phyloP scores from a whole-genome alignment of 805 yeast genomes.

The Lipomyces orientalis region DNA sequence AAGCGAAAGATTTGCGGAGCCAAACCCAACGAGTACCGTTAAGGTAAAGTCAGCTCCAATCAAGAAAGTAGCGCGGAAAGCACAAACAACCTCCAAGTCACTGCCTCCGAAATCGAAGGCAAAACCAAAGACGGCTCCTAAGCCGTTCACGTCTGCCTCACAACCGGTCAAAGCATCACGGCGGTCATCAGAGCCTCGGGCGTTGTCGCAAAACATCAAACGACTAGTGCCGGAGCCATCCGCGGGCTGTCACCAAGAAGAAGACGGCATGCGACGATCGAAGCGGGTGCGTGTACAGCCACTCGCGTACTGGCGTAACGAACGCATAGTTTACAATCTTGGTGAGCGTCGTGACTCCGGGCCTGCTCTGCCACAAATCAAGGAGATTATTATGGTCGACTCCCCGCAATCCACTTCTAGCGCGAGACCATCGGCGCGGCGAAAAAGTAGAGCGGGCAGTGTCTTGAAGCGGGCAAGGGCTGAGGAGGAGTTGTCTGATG shows the following conservation, averaged over 20 bases:
- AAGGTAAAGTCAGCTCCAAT: neutral
- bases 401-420: constrained; percentile 28
- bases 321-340: constrained; percentile 64
- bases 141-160: neutral
- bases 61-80: neutral
- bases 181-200: neutral
- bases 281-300: constrained; percentile 70
- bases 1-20: constrained; percentile 14
- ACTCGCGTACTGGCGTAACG: constrained; percentile 84
- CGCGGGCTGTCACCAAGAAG: constrained; percentile 3
- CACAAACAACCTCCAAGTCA: neutral
- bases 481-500: constrained; percentile 15
- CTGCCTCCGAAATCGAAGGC: neutral
- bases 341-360: constrained; percentile 35
- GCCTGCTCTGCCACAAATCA: constrained; percentile 40
- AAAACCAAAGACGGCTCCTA: neutral
- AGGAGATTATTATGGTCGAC: constrained; percentile 41
- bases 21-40: neutral
- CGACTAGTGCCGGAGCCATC: neutral
- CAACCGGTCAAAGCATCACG: neutral
- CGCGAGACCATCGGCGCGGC: constrained; percentile 47
- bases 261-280: constrained; percentile 57
- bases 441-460: constrained; percentile 5
- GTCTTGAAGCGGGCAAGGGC: neutral
- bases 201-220: neutral